phyloP scores from a whole-genome alignment of 495 filamentous ascomycete genomes.

The Daldinia childiae region DNA sequence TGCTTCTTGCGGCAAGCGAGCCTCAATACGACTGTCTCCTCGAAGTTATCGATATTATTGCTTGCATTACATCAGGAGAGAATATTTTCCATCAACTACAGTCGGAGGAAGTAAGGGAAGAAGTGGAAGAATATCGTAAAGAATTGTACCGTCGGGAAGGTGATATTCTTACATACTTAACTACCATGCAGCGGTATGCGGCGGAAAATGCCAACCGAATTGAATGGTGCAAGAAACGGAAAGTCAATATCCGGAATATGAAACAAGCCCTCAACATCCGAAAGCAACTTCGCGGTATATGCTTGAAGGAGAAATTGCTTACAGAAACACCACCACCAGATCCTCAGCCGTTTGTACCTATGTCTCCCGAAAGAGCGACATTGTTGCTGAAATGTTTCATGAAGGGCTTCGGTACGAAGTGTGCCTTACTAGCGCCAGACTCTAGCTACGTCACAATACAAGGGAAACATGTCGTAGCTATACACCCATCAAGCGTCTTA shows the following conservation, averaged over 20 bases:
- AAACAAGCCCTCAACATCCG: slow-evolving; percentile 75
- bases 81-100: slow-evolving; percentile 84
- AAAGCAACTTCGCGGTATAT: slow-evolving; percentile 82
- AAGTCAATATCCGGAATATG: slow-evolving; percentile 87
- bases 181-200: slow-evolving; percentile 82
- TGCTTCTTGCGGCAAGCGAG: slow-evolving; percentile 80
- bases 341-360: slow-evolving; percentile 58
- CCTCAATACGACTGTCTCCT: slow-evolving; percentile 73
- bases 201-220: slow-evolving; percentile 77
- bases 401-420: slow-evolving; percentile 81
- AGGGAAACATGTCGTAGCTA: slow-evolving; percentile 84
- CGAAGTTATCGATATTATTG: slow-evolving; percentile 91
- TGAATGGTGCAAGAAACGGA: slow-evolving; percentile 79
- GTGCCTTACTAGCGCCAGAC: slow-evolving; percentile 83
- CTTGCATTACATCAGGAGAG: slow-evolving; percentile 83
- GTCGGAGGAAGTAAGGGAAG: slow-evolving; percentile 83
- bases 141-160: slow-evolving; percentile 84
- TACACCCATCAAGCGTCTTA: slow-evolving; percentile 88
- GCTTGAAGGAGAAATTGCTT: slow-evolving; percentile 59
- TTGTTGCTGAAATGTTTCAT: slow-evolving; percentile 82
- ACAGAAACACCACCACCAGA: slow-evolving; percentile 50
- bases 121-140: slow-evolving; percentile 73
- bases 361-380: slow-evolving; percentile 63
- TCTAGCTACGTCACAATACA: slow-evolving; percentile 84
- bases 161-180: slow-evolving; percentile 87